phyloP scores from a whole-genome alignment of 345 rosid genomes.

The Bretschneidera sinensis region DNA sequence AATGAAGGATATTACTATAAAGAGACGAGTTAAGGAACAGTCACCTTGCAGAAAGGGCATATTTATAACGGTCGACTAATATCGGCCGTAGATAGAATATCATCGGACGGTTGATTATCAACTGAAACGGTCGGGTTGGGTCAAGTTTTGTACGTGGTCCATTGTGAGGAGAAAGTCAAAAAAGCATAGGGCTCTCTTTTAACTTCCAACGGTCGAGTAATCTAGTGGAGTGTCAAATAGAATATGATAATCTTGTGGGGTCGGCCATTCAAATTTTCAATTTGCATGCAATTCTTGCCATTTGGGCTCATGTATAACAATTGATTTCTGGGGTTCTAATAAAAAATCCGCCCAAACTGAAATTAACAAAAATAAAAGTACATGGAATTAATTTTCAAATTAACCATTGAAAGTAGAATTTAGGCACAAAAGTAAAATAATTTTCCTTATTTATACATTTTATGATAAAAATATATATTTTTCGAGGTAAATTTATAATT shows the following conservation, averaged over 20 bases:
- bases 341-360: background rate
- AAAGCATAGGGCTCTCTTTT: background rate
- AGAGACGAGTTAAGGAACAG: background rate
- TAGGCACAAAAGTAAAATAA: too few relatives aligned
- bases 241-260: background rate
- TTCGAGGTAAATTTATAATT: too few relatives aligned
- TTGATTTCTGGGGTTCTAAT: background rate
- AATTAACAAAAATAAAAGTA: background rate
- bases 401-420: too few relatives aligned
- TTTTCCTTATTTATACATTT: too few relatives aligned
- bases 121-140: constrained; percentile 25
- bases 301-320: background rate
- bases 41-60: background rate
- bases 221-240: background rate
- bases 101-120: constrained; percentile 17
- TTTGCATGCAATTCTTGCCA: background rate
- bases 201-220: constrained; percentile 21
- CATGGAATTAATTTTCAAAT: too few relatives aligned
- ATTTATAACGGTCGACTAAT: constrained; percentile 32
- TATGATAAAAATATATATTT: too few relatives aligned
- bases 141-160: background rate
- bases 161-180: constrained; percentile 7
- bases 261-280: background rate
- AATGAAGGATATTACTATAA: background rate
- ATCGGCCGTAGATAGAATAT: constrained; percentile 13